Evolutionary conservation across 768 basidiomycete species (phyloP), one percentile per base, ranked within the genome.

Genomic region (Phaeotremella fagi): DNA sequence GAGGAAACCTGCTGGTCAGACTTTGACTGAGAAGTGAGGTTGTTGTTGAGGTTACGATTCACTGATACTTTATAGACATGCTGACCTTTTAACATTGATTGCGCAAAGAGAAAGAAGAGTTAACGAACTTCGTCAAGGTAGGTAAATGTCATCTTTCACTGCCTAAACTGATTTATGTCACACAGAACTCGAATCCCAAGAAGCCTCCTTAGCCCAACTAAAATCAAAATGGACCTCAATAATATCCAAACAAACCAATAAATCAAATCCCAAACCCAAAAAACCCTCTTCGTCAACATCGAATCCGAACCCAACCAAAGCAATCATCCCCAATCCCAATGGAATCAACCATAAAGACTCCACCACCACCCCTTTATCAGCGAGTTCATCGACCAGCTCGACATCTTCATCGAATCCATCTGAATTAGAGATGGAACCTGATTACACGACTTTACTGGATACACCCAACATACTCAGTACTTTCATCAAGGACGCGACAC

Each of bases 61-160:
- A 18, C 29, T 29, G 16, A 9, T 16, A 7, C 22, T 43, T 5
- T 15, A 4, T 37, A 71, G 69, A 53, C 66, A 71, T 42, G 63
- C 63, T 22, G 69, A 71, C 23, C 49, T 71, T 2, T 50, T 71
- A 3, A 62, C 60, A 1, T 31, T 50, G 2, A 71, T 71, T 41
- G 69, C 69, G 28, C 63, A 71, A 50, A 57, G 58, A 28, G 69
- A 71, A 35, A 43, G 66, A 12, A 28, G 55, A 20, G 66, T 71
- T 20, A 61, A 63, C 25, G 69, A 71, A 43, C 54, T 67, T 16
- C 46, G 46, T 33, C 68, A 65, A 31, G 67, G 67, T 69, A 16
- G 28, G 67, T 55, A 2, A 20, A 20, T 5, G 27, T 4, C 2
- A 23, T 28, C 3, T 20, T 16, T 7, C 15, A 15, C 28, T 41